Percentiles rank a stretch among this genome's conserved stretches.
These are phyloP conservation scores for Aureobasidium vineae DNA, from an alignment of 2,329 filamentous ascomycete genomes.

Conservation along the genomic window DNA sequence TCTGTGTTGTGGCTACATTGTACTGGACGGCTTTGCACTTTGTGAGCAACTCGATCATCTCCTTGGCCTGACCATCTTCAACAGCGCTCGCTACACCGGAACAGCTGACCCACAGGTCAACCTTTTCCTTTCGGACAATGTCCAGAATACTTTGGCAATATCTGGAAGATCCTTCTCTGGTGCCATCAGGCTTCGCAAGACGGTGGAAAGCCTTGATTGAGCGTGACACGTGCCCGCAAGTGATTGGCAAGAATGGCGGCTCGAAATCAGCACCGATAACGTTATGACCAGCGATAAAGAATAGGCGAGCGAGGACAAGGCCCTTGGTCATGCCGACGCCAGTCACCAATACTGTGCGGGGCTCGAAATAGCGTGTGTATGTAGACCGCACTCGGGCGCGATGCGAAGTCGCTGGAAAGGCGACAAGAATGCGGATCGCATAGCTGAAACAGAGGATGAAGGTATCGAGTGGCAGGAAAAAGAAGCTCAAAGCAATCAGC, in stretches of 20 bases:
- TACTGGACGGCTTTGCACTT: slow-evolving; percentile 64
- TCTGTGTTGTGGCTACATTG: slow-evolving; percentile 54
- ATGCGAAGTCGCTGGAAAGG: slow-evolving; percentile 30
- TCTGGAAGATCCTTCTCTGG: slow-evolving; percentile 40
- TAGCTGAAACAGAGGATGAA: slow-evolving; percentile 45
- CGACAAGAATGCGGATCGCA: slow-evolving; percentile 29
- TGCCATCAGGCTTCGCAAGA: slow-evolving; percentile 40
- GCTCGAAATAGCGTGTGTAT: slow-evolving; percentile 41
- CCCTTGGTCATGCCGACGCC: slow-evolving; percentile 72
- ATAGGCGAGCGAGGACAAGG: slow-evolving; percentile 62
- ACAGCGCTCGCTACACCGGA: slow-evolving; percentile 65
- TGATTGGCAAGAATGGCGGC: slow-evolving; percentile 37
- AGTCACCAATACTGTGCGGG: slow-evolving; percentile 65
- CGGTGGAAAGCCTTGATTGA: slow-evolving; percentile 57
- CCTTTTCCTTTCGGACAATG: slow-evolving; percentile 59
- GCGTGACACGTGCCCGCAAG: slow-evolving; percentile 59
- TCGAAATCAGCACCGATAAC: slow-evolving; percentile 70
- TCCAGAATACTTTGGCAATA: slow-evolving; percentile 60
- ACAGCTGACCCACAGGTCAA: slow-evolving; percentile 72
- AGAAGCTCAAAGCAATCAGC: slow-evolving; percentile 46
- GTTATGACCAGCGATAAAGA: slow-evolving; percentile 63
- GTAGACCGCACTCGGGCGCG: slow-evolving; percentile 33
- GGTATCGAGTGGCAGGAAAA: slow-evolving; percentile 53
- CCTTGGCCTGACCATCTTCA: slow-evolving; percentile 65
- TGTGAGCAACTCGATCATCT: slow-evolving; percentile 58